Percentiles rank a stretch among this genome's conserved stretches.
Evolutionary conservation across 441 rosid genomes (phyloP).

Genomic region (Adansonia rubrostipa): DNA sequence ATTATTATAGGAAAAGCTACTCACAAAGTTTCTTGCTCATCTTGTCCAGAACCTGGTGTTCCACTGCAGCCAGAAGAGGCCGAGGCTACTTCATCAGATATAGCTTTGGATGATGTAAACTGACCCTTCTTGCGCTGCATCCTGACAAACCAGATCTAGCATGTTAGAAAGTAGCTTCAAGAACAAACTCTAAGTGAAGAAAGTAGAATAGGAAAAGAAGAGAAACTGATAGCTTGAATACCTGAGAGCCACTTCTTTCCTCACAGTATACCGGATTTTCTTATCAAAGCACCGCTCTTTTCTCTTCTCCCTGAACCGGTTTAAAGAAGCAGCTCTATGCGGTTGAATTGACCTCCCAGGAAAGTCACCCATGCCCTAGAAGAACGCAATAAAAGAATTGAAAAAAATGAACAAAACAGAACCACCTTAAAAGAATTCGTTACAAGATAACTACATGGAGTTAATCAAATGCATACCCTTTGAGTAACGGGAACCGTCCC

Average conservation of each 20-base stretch:
- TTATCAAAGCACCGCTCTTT: conserved; percentile 39
- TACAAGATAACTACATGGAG: not conserved
- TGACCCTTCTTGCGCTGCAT: conserved; percentile 45
- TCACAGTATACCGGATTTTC: conserved; percentile 37
- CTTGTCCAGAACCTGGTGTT: conserved; percentile 27
- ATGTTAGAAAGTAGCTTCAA: conserved; percentile 14
- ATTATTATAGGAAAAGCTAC: conserved; percentile 16
- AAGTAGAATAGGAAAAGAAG: not conserved
- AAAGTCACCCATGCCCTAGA: conserved; percentile 39
- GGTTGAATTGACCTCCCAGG: conserved; percentile 38
- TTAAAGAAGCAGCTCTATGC: conserved; percentile 41
- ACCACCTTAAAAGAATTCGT: not conserved
- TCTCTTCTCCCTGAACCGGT: conserved; percentile 31
- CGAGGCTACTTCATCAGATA: conserved; percentile 36
- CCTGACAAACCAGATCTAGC: conserved; percentile 33
- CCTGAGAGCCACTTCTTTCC: conserved; percentile 41
- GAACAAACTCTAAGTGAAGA: not conserved
- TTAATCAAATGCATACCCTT: conserved; percentile 21
- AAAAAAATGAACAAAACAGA: not conserved
- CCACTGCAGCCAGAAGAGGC: conserved; percentile 30
- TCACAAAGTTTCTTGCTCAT: conserved; percentile 34
- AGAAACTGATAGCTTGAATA: conserved; percentile 9
- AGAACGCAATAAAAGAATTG: not conserved
- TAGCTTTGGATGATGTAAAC: conserved; percentile 35
- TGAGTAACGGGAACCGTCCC: conserved; percentile 30